Base-by-base conservation (phyloP, 2,329 filamentous ascomycete genomes). In the Clathrospora elynae region DNA sequence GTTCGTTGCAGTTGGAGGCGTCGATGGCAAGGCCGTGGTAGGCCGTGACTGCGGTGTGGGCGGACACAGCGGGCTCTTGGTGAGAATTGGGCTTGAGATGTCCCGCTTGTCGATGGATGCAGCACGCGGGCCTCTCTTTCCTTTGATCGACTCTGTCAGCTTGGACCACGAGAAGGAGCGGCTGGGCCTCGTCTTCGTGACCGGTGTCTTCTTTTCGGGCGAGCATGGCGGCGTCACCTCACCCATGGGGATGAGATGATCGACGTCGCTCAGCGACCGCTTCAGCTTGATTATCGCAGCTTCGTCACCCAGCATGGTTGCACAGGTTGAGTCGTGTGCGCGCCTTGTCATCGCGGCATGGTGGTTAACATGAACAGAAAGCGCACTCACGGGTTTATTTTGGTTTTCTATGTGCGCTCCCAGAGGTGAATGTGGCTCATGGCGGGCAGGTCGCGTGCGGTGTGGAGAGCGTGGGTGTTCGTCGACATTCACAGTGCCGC, bases 141-240 rank as follows among this genome's bases (percentile, higher is more conserved):
- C 49, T 54, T 55, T 62, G 42, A 62, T 39, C 4, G 50, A 53
- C 6, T 54, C 46, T 33, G 65, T 66, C 32, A 68, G 54, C 49
- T 61, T 66, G 3, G 51, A 47, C 11, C 61, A 54, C 1, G 61
- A 66, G 33, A 66, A 62, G 9, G 54, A 50, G 9, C 64, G 56
- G 34, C 47, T 49, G 3, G 38, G 26, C 9, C 49, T 46, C 3
- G 42, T 43, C 24, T 35, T 36, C 10, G 17, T 9, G 4, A 11
- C 19, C 2, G 41, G 38, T 11, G 41, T 46, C 42, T 39, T 44
- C 19, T 19, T 41, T 25, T 17, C 42, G 10, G 44, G 39, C 41
- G 46, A 42, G 22, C n/a, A 34, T 35, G 46, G 53, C n/a, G 55
- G 54, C 18, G 54, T 54, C 12, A 31, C 7, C 25, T 51, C 41